These are phyloP conservation scores for Sungouiella thailandica DNA, from an alignment of 805 yeast genomes.

Conservation along the genomic window DNA sequence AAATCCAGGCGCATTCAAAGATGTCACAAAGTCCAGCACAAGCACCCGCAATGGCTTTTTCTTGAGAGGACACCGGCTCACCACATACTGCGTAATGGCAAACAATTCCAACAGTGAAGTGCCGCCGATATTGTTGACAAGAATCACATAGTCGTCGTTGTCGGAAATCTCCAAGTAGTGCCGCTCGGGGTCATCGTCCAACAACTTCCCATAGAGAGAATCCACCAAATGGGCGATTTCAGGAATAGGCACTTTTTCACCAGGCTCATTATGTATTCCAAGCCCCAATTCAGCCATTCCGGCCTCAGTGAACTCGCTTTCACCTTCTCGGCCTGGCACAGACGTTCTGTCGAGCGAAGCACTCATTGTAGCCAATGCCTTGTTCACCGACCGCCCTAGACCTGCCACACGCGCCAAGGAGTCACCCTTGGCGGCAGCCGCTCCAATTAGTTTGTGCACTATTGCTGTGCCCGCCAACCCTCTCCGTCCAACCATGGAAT, in stretches of 20 bases:
- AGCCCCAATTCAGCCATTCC: constrained; percentile 85
- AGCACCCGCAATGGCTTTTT: constrained; percentile 66
- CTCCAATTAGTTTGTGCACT: constrained; percentile 83
- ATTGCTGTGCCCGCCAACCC: constrained; percentile 89
- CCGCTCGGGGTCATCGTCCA: constrained; percentile 71
- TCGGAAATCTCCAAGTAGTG: constrained; percentile 66
- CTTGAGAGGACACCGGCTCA: constrained; percentile 45
- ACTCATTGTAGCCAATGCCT: constrained; percentile 77
- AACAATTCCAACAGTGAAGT: constrained; percentile 75
- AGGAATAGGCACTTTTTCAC: constrained; percentile 72
- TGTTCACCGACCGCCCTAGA: constrained; percentile 58
- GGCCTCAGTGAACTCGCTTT: constrained; percentile 42
- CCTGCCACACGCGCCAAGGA: constrained; percentile 47
- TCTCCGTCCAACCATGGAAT: constrained; percentile 89
- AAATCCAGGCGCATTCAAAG: constrained; percentile 89
- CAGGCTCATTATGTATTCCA: constrained; percentile 96
- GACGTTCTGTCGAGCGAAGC: constrained; percentile 86
- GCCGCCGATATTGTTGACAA: constrained; percentile 88
- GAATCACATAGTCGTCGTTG: constrained; percentile 62
- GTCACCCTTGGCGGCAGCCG: constrained; percentile 46
- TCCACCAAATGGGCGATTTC: constrained; percentile 52
- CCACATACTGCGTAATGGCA: constrained; percentile 62
- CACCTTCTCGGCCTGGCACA: constrained; percentile 68
- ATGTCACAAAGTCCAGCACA: constrained; percentile 80
- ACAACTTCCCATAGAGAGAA: constrained; percentile 55